Conservation (phyloP, 2,329 filamentous ascomycete genomes). For the Camillea tinctor region DNA sequence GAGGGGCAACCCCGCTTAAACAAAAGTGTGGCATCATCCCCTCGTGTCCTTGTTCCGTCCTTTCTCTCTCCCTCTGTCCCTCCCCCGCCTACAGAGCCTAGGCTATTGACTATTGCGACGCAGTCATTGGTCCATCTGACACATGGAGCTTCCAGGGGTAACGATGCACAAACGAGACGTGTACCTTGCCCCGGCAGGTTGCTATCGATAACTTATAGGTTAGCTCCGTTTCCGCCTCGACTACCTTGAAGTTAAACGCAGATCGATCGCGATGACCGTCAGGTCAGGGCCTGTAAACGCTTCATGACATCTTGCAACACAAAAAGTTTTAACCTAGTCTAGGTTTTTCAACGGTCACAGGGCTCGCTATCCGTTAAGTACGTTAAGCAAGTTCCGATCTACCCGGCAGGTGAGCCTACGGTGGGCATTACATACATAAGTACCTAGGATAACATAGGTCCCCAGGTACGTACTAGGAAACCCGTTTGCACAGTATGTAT, state of each 20-base stretch:
- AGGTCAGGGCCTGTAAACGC: not conserved
- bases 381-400: too few species aligned
- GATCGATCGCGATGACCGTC: not conserved
- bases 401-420: too few species aligned
- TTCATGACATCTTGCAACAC: not conserved
- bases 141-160: not conserved
- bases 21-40: not conserved
- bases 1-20: not conserved
- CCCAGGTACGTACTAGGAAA: too few species aligned
- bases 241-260: too few species aligned
- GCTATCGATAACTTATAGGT: conserved; percentile 4
- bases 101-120: not conserved
- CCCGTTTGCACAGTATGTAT: not conserved
- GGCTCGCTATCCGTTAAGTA: not conserved
- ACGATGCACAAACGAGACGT: conserved; percentile 1
- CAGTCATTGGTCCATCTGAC: not conserved
- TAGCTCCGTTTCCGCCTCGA: not conserved
- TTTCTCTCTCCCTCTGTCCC: too few species aligned
- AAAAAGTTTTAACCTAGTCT: too few species aligned
- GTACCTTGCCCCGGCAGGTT: conserved; percentile 10
- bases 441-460: too few species aligned
- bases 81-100: not conserved
- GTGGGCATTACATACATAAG: too few species aligned
- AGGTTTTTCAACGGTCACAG: not conserved
- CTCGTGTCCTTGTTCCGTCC: too few species aligned